Conservation (phyloP, 2,329 filamentous ascomycete genomes). For the Colletotrichum sp. region DNA sequence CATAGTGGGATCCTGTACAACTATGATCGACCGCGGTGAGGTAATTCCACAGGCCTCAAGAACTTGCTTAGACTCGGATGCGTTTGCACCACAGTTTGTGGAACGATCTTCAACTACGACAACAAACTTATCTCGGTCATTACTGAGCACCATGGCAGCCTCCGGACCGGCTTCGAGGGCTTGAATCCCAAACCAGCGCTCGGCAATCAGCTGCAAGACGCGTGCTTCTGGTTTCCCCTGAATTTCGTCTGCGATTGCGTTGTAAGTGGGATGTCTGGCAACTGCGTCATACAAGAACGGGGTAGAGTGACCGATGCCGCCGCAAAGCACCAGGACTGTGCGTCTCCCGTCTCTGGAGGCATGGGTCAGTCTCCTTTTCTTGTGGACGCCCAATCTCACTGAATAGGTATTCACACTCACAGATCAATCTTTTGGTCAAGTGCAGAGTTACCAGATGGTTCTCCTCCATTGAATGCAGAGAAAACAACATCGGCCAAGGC, state of each 20-base stretch:
- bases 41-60: conserved; percentile 33
- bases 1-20: conserved; percentile 53
- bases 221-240: conserved; percentile 41
- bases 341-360: neutral
- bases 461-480: neutral
- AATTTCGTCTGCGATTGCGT: conserved; percentile 28
- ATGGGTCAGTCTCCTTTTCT: neutral
- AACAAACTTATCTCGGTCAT: neutral
- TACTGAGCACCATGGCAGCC: neutral
- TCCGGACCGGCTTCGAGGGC: neutral
- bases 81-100: conserved; percentile 51
- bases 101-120: conserved; percentile 47
- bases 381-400: neutral
- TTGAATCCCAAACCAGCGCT: conserved; percentile 28
- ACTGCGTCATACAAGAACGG: conserved; percentile 45
- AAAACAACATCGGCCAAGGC: conserved; percentile 11
- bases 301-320: conserved; percentile 51
- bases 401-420: neutral
- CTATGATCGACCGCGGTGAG: conserved; percentile 29
- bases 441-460: neutral
- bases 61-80: conserved; percentile 36
- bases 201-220: conserved; percentile 39
- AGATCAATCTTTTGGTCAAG: neutral
- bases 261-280: conserved; percentile 31
- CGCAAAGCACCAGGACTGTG: conserved; percentile 40